These are phyloP conservation scores for Syncephalastrum monosporum DNA, from an alignment of 371 early-diverging fungal genomes.

Conservation along the genomic window DNA sequence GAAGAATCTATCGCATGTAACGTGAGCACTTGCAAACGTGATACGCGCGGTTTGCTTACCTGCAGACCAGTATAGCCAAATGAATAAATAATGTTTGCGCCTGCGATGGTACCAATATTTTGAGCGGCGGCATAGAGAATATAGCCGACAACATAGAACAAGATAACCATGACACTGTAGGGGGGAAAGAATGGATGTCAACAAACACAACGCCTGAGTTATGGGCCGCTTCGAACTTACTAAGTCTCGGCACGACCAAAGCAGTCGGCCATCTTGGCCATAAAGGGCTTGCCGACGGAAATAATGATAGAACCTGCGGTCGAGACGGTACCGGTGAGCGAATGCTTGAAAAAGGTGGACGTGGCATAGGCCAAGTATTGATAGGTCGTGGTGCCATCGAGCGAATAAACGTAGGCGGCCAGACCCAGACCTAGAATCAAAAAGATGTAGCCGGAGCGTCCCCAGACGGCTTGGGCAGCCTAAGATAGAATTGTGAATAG, in stretches of 20 bases:
- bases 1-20: too few species aligned
- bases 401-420: constrained; percentile 17
- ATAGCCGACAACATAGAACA: constrained; percentile 17
- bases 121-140: constrained; percentile 20
- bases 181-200: neutral
- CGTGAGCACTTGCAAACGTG: neutral
- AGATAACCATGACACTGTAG: constrained; percentile 9
- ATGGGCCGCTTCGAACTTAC: constrained; percentile 2
- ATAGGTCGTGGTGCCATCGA: constrained; percentile 18
- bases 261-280: constrained; percentile 22
- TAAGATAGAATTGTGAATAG: neutral
- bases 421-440: constrained; percentile 12
- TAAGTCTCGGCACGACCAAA: constrained; percentile 22
- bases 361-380: constrained; percentile 17
- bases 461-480: constrained; percentile 24
- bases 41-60: constrained; percentile 4
- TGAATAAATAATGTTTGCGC: constrained; percentile 15
- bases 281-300: constrained; percentile 19
- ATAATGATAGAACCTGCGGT: constrained; percentile 21
- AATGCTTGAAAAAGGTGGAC: constrained; percentile 14
- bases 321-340: constrained; percentile 14
- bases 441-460: constrained; percentile 13
- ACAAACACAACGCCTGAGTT: neutral
- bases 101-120: constrained; percentile 12
- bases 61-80: constrained; percentile 22